These are phyloP conservation scores for Penicillium ucsense DNA, from an alignment of 495 filamentous ascomycete species.

Conservation along the genomic window DNA sequence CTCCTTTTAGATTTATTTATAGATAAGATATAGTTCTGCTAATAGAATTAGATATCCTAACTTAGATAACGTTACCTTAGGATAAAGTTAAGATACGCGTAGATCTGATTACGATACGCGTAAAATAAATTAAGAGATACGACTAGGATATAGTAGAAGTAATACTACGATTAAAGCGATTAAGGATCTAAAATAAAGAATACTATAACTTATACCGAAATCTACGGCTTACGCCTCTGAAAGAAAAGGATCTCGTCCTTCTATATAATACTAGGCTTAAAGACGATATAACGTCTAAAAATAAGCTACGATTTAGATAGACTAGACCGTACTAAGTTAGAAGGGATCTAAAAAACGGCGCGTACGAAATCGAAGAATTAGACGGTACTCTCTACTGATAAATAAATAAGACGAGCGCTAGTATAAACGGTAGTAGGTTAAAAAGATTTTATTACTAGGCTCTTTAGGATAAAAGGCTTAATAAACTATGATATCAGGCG, in stretches of 20 bases:
- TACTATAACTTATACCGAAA: neutral
- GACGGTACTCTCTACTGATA: too few relatives aligned
- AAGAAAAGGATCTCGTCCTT: neutral
- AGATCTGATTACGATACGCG: neutral
- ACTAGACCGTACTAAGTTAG: neutral
- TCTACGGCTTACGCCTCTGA: neutral
- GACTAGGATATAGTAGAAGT: neutral
- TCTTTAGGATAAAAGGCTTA: too few relatives aligned
- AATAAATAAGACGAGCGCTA: too few relatives aligned
- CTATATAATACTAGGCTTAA: neutral
- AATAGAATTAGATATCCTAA: neutral
- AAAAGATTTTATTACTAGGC: too few relatives aligned
- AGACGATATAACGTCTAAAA: neutral
- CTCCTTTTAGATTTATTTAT: neutral
- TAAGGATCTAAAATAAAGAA: neutral
- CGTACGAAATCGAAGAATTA: too few relatives aligned
- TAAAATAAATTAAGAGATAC: neutral
- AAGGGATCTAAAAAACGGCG: neutral
- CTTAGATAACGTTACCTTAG: neutral
- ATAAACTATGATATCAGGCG: too few relatives aligned
- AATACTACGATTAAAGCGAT: neutral
- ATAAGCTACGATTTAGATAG: neutral
- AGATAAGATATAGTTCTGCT: neutral
- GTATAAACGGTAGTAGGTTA: too few relatives aligned
- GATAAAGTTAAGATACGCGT: neutral